Percentiles rank a stretch among this genome's conserved stretches.
Conservation (phyloP, 2,329 filamentous ascomycete species). For the Pseudocercospora macadamiae region DNA sequence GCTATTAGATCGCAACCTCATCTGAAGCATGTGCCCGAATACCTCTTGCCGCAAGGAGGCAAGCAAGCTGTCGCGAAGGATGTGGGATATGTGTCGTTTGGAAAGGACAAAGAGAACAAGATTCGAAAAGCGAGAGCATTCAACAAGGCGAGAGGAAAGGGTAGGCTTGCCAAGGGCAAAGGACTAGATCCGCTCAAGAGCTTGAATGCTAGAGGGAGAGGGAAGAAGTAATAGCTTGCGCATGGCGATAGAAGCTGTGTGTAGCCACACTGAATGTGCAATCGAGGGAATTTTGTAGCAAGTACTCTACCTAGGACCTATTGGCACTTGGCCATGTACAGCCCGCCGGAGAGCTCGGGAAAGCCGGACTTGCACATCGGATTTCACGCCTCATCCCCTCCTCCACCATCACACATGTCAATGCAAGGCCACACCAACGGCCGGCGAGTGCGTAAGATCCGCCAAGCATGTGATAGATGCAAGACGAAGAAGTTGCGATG, state of each 20-base stretch:
- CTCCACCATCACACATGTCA: too few relatives aligned
- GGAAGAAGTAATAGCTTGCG: conserved; percentile 34
- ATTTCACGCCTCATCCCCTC: too few relatives aligned
- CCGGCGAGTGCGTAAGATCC: neutral
- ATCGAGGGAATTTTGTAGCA: too few relatives aligned
- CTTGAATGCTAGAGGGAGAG: conserved; percentile 62
- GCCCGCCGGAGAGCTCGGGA: too few relatives aligned
- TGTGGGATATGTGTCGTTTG: conserved; percentile 74
- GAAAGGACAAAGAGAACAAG: conserved; percentile 54
- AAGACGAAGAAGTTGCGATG: conserved; percentile 41
- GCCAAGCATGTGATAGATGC: neutral
- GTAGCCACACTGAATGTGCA: too few relatives aligned
- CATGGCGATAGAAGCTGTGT: too few relatives aligned
- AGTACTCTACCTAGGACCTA: too few relatives aligned
- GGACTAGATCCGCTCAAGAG: conserved; percentile 86
- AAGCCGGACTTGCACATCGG: too few relatives aligned
- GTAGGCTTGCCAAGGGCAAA: conserved; percentile 59
- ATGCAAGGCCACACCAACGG: neutral
- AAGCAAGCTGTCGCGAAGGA: conserved; percentile 67
- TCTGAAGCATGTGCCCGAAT: conserved; percentile 92
- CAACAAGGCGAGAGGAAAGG: conserved; percentile 51
- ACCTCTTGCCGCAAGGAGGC: conserved; percentile 76
- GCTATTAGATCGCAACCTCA: conserved; percentile 84
- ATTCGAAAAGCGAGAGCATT: conserved; percentile 50
- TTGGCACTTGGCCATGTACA: too few relatives aligned